Evolutionary conservation across 2,329 filamentous ascomycete species (phyloP).

Genomic region (Shiraia bambusicola): DNA sequence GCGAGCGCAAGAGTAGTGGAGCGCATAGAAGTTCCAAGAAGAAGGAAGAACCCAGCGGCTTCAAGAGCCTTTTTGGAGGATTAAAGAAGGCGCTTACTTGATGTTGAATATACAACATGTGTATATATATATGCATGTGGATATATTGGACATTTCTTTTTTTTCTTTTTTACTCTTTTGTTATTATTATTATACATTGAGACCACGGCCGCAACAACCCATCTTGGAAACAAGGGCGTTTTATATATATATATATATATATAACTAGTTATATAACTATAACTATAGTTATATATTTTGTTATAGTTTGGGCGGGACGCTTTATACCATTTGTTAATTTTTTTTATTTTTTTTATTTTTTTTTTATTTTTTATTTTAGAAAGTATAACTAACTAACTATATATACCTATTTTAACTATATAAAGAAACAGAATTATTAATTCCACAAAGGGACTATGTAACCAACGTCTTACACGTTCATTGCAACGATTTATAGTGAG

Average conservation of each 20-base stretch:
- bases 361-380: neutral
- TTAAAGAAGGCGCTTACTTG: constrained; percentile 34
- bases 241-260: too few relatives aligned
- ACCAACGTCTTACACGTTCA: too few relatives aligned
- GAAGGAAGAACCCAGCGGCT: constrained; percentile 32
- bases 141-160: too few relatives aligned
- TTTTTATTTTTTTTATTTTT: neutral
- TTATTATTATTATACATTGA: neutral
- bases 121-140: constrained; percentile 1
- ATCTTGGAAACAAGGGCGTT: too few relatives aligned
- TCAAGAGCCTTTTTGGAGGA: constrained; percentile 37
- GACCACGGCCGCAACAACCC: too few relatives aligned
- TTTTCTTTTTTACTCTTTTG: constrained; percentile 3
- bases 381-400: too few relatives aligned
- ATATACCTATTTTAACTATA: too few relatives aligned
- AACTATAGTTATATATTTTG: too few relatives aligned
- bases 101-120: constrained; percentile 1
- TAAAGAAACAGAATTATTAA: too few relatives aligned
- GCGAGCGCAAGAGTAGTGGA: constrained; percentile 9
- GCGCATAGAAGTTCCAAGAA: constrained; percentile 23
- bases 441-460: too few relatives aligned
- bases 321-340: constrained; percentile 16
- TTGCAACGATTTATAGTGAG: too few relatives aligned
- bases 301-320: constrained; percentile 12
- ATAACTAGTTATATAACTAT: too few relatives aligned